phyloP scores from a whole-genome alignment of 495 filamentous ascomycete genomes.

The Halenospora varia region DNA sequence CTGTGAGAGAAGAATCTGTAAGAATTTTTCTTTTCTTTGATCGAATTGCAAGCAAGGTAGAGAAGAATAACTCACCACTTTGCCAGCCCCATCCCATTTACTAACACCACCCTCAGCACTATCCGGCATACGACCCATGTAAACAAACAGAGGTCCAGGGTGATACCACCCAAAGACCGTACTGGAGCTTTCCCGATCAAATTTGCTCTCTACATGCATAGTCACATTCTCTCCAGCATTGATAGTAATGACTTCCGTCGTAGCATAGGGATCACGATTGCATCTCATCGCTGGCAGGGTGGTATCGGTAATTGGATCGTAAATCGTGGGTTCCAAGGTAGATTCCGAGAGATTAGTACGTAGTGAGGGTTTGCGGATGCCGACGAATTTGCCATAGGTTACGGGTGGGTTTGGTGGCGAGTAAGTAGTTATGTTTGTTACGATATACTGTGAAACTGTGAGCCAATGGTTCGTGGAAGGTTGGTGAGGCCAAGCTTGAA shows the following conservation, averaged over 20 bases:
- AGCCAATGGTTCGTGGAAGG: too few relatives aligned
- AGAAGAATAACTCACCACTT: not conserved
- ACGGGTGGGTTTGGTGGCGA: not conserved
- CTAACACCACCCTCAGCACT: not conserved
- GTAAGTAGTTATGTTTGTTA: not conserved
- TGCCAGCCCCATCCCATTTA: not conserved
- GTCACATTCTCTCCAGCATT: not conserved
- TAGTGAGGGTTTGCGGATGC: not conserved
- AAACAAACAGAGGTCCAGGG: not conserved
- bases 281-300: not conserved
- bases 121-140: not conserved
- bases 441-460: not conserved
- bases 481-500: too few relatives aligned
- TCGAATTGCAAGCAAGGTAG: too few relatives aligned
- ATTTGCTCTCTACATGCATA: not conserved
- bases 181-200: not conserved
- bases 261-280: not conserved
- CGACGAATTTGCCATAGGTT: not conserved
- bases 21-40: too few relatives aligned
- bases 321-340: not conserved
- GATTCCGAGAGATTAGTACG: not conserved
- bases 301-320: not conserved
- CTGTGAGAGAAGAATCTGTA: not conserved
- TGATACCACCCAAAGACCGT: not conserved
- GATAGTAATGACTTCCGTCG: not conserved